phyloP scores from a whole-genome alignment of 306 rosid genomes.

The Gastrolobium bilobum region DNA sequence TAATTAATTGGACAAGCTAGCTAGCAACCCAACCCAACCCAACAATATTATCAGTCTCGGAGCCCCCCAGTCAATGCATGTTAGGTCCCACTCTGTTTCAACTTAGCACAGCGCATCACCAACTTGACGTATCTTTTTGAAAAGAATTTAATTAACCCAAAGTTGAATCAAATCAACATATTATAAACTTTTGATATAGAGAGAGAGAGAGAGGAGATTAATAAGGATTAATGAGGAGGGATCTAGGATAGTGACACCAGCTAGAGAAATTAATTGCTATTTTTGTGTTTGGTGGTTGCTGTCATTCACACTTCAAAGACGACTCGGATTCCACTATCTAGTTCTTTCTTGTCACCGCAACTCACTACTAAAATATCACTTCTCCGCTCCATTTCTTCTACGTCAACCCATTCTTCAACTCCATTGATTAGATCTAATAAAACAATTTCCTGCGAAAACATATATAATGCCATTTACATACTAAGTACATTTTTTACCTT shows the following conservation, averaged over 20 bases:
- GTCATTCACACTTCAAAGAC: conserved; percentile 48
- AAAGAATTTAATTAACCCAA: conserved; percentile 40
- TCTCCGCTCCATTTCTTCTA: not conserved
- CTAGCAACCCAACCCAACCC: conserved; percentile 34
- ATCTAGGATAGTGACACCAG: conserved; percentile 53
- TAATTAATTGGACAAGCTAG: conserved; percentile 50
- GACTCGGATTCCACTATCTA: conserved; percentile 54
- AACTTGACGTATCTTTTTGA: conserved; percentile 25
- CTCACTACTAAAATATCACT: conserved; percentile 42
- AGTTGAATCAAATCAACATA: conserved; percentile 14
- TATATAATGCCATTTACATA: not conserved
- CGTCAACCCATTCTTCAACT: conserved; percentile 20
- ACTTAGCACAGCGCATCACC: conserved; percentile 31
- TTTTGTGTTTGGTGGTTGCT: conserved; percentile 55
- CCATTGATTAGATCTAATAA: not conserved
- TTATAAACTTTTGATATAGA: not conserved
- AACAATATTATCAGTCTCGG: not conserved
- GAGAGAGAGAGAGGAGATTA: conserved; percentile 15
- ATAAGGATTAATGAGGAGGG: conserved; percentile 44
- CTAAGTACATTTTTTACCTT: not conserved
- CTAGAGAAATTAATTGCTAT: conserved; percentile 45
- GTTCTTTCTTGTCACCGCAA: conserved; percentile 43
- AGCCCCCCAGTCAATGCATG: conserved; percentile 49
- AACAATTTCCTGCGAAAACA: not conserved
- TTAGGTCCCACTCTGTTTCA: conserved; percentile 55